Base-by-base conservation (phyloP, 1,284 basidiomycete species). In the Cutaneotrichosporon curvatum region DNA sequence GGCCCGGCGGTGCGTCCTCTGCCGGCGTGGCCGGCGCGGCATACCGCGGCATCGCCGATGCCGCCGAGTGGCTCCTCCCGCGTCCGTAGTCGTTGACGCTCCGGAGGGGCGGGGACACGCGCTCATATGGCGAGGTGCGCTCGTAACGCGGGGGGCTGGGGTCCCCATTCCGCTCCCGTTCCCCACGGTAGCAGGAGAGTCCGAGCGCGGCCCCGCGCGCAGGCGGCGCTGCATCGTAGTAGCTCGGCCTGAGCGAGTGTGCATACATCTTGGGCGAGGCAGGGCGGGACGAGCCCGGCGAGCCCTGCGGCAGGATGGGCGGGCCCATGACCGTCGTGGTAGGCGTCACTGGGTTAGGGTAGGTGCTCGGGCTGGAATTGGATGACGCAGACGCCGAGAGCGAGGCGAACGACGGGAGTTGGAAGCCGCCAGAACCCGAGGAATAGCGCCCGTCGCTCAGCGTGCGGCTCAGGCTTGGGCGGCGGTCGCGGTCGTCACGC, bases 1-100 rank as follows among this genome's bases (percentile, higher is more conserved):
- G 65, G 16, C 65, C 66, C 22, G 39, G 32, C 6, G n/a, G 43
- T 21, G 34, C 45, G 37, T 40, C 38, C 22, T 23, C 32, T 32
- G 25, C 45, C 41, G 18, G 32, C 31, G 19, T 51, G 10, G 42
- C 37, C 31, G 23, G 43, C 9, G 28, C 48, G 5, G 35, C 37
- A 22, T 47, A 45, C 18, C 51, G 32, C 25, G 39, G 34, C 23
- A 53, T 23, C 5, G 45, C 51, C 14, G 43, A 47, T 0, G 47
- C 45, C 5, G 50, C 53, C 28, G 47, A 50, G 43, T 55, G 53
- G 1, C 40, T 45, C 25, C 53, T 47, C 6, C 50, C 33, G 10
- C 50, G 50, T n/a, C 50, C 50, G 3, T 25, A 38, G 14, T 23
- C 28, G 34, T 41, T 34, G 35, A 47, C 40, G 34, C 39, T 41